These are phyloP conservation scores for Coprinopsis cinerea DNA, from an alignment of 768 basidiomycete genomes.

Conservation along the genomic window DNA sequence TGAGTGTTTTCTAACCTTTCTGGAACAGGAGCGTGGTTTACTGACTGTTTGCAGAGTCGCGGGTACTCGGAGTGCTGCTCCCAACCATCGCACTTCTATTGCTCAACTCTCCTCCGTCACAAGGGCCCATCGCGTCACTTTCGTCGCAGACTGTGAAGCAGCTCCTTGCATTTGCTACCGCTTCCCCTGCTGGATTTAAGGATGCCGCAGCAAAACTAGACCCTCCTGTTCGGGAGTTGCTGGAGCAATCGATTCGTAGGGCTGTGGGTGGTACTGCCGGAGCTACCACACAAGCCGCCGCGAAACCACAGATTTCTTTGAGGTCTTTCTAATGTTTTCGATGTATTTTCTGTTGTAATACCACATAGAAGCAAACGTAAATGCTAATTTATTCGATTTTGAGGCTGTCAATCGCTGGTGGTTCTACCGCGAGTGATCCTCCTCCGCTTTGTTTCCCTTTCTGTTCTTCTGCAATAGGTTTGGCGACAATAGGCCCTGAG, in stretches of 20 bases:
- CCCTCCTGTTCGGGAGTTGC: conserved; percentile 43
- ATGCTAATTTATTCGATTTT: no score
- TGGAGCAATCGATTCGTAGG: conserved; percentile 77
- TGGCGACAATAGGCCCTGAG: conserved; percentile 8
- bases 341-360: no score
- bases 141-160: conserved; percentile 60
- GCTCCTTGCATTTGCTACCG: conserved; percentile 65
- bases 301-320: conserved; percentile 76
- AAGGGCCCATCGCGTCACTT: conserved; percentile 25
- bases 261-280: conserved; percentile 50
- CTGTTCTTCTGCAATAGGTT: conserved; percentile 1
- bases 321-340: conserved; percentile 67
- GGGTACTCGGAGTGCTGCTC: conserved; percentile 63
- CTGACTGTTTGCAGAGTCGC: conserved; percentile 42
- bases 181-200: conserved; percentile 74
- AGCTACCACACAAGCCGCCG: conserved; percentile 24
- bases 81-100: conserved; percentile 73
- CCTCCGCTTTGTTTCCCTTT: no score
- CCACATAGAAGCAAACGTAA: no score
- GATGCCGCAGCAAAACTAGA: conserved; percentile 73
- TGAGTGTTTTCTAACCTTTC: conserved; percentile 30
- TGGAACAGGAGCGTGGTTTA: conserved; percentile 10
- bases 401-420: no score
- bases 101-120: conserved; percentile 40
- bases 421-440: no score